Conservation (phyloP, 2,329 filamentous ascomycete species). For the Hypoxylon sp. region DNA sequence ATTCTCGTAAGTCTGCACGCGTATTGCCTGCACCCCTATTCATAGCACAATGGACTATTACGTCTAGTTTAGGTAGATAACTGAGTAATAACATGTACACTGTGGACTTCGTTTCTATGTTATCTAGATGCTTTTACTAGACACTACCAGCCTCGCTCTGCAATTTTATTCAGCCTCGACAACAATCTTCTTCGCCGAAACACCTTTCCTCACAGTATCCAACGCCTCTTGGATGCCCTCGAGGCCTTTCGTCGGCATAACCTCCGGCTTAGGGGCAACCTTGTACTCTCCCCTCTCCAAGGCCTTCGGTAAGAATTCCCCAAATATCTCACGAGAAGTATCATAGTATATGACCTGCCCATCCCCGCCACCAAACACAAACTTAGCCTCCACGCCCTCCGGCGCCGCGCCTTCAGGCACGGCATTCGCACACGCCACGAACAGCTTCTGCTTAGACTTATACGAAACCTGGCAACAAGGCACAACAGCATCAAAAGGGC, state of each 20-base stretch:
- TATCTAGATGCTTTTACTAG: background rate
- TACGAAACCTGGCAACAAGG: slow-evolving; percentile 27
- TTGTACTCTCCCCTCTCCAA: slow-evolving; percentile 22
- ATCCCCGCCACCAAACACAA: background rate
- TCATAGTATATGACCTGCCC: slow-evolving; percentile 12
- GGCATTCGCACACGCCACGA: slow-evolving; percentile 35
- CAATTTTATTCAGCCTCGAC: slow-evolving; percentile 26
- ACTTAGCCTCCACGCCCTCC: slow-evolving; percentile 24
- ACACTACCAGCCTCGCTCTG: background rate
- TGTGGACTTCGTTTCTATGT: background rate
- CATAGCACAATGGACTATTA: background rate
- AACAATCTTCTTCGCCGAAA: slow-evolving; percentile 38
- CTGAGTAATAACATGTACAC: background rate
- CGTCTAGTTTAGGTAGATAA: background rate
- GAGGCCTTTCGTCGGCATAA: slow-evolving; percentile 17
- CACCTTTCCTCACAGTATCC: slow-evolving; percentile 27
- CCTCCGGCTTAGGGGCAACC: slow-evolving; percentile 32
- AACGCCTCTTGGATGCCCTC: slow-evolving; percentile 35
- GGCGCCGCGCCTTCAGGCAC: slow-evolving; percentile 26
- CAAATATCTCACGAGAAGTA: slow-evolving; percentile 11
- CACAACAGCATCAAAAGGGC: slow-evolving; percentile 13
- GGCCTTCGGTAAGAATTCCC: slow-evolving; percentile 25
- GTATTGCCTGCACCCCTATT: background rate
- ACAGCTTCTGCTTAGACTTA: slow-evolving; percentile 12
- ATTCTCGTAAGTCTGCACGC: background rate